phyloP scores from a whole-genome alignment of 179 eudicot species.

The Heliamphora pulchella region DNA sequence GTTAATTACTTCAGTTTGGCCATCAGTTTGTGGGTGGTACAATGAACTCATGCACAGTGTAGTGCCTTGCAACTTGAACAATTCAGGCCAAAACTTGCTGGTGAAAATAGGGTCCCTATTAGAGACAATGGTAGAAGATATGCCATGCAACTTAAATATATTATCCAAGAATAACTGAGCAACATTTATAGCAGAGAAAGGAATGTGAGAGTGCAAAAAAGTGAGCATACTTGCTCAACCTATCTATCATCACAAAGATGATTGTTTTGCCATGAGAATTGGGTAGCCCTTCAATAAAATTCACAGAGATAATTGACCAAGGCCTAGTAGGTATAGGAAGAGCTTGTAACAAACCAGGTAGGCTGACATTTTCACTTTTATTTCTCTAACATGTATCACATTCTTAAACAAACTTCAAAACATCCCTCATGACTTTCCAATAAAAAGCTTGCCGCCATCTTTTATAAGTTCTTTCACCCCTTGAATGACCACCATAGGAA shows the following conservation, averaged over 20 bases:
- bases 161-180: background rate
- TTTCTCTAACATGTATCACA: background rate
- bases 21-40: too few relatives aligned
- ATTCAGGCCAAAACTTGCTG: too few relatives aligned
- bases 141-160: background rate
- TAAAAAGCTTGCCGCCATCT: background rate
- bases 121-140: too few relatives aligned
- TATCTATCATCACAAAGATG: background rate
- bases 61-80: too few relatives aligned
- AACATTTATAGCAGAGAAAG: background rate
- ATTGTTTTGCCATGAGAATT: background rate
- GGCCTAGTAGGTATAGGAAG: background rate
- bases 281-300: background rate
- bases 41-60: too few relatives aligned
- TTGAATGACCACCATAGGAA: background rate
- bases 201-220: background rate
- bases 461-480: background rate
- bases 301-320: background rate
- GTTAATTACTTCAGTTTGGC: too few relatives aligned
- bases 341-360: background rate
- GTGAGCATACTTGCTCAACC: conserved; percentile 4
- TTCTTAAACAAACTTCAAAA: background rate
- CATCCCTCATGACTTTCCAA: background rate
- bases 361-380: background rate
- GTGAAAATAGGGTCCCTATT: too few relatives aligned